phyloP scores from a whole-genome alignment of 208 protist genomes.

The Leishmania tropica region DNA sequence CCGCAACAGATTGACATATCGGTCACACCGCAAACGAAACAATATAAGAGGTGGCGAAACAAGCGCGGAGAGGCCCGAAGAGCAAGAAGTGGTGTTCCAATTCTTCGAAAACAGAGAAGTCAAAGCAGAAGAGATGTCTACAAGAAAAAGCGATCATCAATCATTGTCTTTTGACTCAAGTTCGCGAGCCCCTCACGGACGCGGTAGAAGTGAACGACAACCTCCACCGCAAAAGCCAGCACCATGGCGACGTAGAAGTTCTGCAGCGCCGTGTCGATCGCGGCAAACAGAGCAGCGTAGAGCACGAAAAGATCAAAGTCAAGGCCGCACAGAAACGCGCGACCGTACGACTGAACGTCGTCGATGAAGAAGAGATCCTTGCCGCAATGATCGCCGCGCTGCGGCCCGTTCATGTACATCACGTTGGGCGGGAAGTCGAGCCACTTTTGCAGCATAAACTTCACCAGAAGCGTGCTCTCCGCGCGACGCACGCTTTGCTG shows the following conservation, averaged over 20 bases:
- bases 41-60: neutral
- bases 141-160: conserved; percentile 83
- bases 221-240: conserved; percentile 63
- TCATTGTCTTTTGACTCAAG: conserved; percentile 78
- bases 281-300: conserved; percentile 70
- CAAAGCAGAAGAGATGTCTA: conserved; percentile 17
- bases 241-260: conserved; percentile 70
- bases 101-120: neutral
- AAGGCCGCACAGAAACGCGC: conserved; percentile 69
- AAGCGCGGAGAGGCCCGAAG: neutral
- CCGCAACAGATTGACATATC: neutral
- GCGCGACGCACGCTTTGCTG: conserved; percentile 70
- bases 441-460: conserved; percentile 72
- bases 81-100: neutral
- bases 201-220: conserved; percentile 61
- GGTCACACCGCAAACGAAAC: neutral
- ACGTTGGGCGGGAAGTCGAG: conserved; percentile 79
- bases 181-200: conserved; percentile 64
- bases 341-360: conserved; percentile 54
- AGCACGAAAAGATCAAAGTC: conserved; percentile 80
- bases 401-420: conserved; percentile 84
- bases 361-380: conserved; percentile 90
- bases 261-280: conserved; percentile 63
- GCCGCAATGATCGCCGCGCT: conserved; percentile 59
- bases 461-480: conserved; percentile 65